Evolutionary conservation across 108 stramenopile species (phyloP), one percentile per base, ranked within the genome.

Genomic region (Schizochytrium sp.): DNA sequence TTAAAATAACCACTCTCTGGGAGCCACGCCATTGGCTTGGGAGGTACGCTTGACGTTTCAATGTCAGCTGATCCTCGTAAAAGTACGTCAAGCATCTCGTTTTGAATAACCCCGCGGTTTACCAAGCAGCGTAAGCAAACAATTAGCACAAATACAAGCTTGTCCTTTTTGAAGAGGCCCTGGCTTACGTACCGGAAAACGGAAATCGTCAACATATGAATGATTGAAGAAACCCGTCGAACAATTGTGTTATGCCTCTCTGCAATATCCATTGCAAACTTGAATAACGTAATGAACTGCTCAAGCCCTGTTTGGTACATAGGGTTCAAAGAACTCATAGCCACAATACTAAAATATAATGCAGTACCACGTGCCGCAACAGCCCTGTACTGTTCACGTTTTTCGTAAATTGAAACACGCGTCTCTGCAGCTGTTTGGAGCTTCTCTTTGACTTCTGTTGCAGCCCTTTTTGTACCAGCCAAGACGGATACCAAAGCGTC

Each of bases 131-230:
- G 94, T 2, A 94, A 38, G 17, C 91, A 56, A 1, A 94, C 55
- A 19, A 94, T 83, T 12, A 94, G 87, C 91, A 93, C 93, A 87
- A 94, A 94, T 53, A 56, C 47, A 2, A 91, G 88, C 72, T 93
- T 92, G 88, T 94, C 94, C 72, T 61, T 46, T 90, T 94, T 93
- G 89, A 93, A 94, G 55, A 94, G 53, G 0, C 94, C 94, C 44
- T 91, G 89, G 58, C 90, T 91, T 17, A 93, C 88, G 88, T 91
- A 91, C 28, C 91, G 89, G 87, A 90, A 91, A 38, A 91, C 89
- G 28, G 53, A 19, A 72, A 91, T 90, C 5, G 93, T 93, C 89
- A 92, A 57, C 57, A 56, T 72, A n/a, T 90, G 87, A 50, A 92
- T 57, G 56, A 93, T 92, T 61, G 90, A 64, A 4, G 46, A n/a